Evolutionary conservation across 129 eudicot species (phyloP).

Genomic region (Lactuca saligna): DNA sequence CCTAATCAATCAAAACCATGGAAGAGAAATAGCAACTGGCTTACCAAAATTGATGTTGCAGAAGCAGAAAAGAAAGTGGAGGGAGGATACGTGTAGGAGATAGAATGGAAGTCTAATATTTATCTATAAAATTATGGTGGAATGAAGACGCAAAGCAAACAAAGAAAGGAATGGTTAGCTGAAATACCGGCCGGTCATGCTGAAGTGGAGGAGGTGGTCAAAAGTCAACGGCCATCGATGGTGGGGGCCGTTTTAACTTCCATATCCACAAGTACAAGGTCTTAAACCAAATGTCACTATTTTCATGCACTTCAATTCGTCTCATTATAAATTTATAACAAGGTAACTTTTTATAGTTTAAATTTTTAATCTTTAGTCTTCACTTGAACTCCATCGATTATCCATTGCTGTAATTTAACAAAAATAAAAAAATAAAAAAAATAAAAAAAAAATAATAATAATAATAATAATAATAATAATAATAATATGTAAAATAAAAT

Average conservation of each 20-base stretch:
- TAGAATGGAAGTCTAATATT: neutral
- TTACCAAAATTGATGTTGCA: constrained; percentile 10
- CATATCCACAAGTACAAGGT: neutral
- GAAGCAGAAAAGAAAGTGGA: constrained; percentile 9
- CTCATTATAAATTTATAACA: too few relatives aligned
- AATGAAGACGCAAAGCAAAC: constrained; percentile 33
- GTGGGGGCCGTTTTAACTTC: constrained; percentile 6
- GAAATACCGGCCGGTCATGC: constrained; percentile 26
- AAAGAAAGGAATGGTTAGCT: constrained; percentile 22
- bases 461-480: too few relatives aligned
- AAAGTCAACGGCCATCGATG: constrained; percentile 14
- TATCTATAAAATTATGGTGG: neutral
- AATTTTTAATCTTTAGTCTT: too few relatives aligned
- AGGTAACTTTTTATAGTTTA: too few relatives aligned
- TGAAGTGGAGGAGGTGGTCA: constrained; percentile 6
- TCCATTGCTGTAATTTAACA: too few relatives aligned
- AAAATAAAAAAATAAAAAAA: too few relatives aligned
- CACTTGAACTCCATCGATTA: too few relatives aligned
- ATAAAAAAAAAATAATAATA: too few relatives aligned
- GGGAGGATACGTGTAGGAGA: constrained; percentile 13
- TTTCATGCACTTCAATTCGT: neutral
- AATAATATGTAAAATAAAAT: too few relatives aligned
- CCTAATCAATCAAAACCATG: constrained; percentile 1
- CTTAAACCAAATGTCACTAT: neutral
- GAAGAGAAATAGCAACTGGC: neutral